Evolutionary conservation across 2,329 filamentous ascomycete species (phyloP), one percentile per base, ranked within the genome.

Genomic region (Thielaviopsis ethacetica): DNA sequence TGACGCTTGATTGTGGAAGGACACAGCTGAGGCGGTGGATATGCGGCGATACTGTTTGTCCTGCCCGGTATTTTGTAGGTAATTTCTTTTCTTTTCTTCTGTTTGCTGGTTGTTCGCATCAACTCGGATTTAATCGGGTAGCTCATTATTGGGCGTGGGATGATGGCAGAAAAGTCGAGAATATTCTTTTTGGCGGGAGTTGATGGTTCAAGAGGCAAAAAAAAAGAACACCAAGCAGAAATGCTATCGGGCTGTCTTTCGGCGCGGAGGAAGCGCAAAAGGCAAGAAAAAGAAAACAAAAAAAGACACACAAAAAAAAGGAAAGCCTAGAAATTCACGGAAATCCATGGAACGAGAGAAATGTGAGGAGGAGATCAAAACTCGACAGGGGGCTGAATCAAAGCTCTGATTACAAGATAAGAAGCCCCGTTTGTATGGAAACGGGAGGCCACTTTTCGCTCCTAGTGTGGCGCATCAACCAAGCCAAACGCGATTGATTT

Each of bases 401-500:
- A 54, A 41, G 38, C 38, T 41, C 38, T 41, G 38, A 41, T 41
- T 41, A 41, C 15, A 41, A 50, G 51, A 44, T 22, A 54, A 58
- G 44, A 54, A 49, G 51, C 57, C 51, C 57, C 57, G 57, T 58
- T 54, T 54, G 50, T 51, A 58, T 41, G 21, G 49, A 30, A 54
- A 27, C 24, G 53, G 24, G 57, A 53, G 57, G 51, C 22, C 44
- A 54, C 38, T 50, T 15, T 58, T n/a, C 19, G 44, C n/a, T 41
- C 17, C 24, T 19, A 38, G 21, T 54, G 57, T 54, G 50, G 52
- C 57, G 57, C 30, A 58, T 49, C 50, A 24, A 58, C 34, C 50
- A 24, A 47, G 44, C 38, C 34, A 58, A 54, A 54, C 50, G n/a
- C 51, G 38, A 22, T 34, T 10, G 34, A 49, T 54, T 41, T 41